A percentile compares a stretch with the other conserved stretches of the same genome.
These are phyloP conservation scores for Rhodotorula sp. DNA, from an alignment of 1,284 basidiomycete genomes.

Conservation along the genomic window DNA sequence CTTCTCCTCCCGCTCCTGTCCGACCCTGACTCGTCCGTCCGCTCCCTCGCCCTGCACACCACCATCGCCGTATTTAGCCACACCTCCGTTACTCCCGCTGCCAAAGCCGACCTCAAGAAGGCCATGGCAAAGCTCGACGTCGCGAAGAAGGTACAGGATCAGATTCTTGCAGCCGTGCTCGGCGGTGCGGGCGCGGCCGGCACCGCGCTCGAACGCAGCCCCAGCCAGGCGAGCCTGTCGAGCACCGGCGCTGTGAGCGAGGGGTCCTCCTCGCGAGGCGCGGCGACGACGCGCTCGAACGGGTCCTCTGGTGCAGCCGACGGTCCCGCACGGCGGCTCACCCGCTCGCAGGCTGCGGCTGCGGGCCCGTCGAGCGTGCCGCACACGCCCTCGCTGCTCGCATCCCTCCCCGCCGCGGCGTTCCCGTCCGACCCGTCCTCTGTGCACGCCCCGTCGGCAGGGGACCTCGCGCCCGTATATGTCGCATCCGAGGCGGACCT, in stretches of 20 bases:
- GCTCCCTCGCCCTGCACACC: slow-evolving; percentile 77
- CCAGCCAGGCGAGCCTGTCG: slow-evolving; percentile 15
- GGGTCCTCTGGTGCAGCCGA: not conserved
- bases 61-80: slow-evolving; percentile 82
- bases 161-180: slow-evolving; percentile 55
- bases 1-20: slow-evolving; percentile 80
- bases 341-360: slow-evolving; percentile 12
- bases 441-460: slow-evolving; percentile 15
- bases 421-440: slow-evolving; percentile 31
- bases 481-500: slow-evolving; percentile 82
- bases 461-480: slow-evolving; percentile 54
- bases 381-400: slow-evolving; percentile 21
- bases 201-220: slow-evolving; percentile 9
- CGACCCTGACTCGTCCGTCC: slow-evolving; percentile 85
- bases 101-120: slow-evolving; percentile 89
- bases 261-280: not conserved
- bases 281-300: not conserved
- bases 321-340: slow-evolving; percentile 7
- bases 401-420: slow-evolving; percentile 28
- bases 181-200: slow-evolving; percentile 1
- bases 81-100: slow-evolving; percentile 75
- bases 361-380: not conserved
- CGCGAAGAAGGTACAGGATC: slow-evolving; percentile 72
- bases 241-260: slow-evolving; percentile 3
- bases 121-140: slow-evolving; percentile 81